Base-by-base conservation (phyloP, 306 rosid species). In the Acacia melanoxylon region DNA sequence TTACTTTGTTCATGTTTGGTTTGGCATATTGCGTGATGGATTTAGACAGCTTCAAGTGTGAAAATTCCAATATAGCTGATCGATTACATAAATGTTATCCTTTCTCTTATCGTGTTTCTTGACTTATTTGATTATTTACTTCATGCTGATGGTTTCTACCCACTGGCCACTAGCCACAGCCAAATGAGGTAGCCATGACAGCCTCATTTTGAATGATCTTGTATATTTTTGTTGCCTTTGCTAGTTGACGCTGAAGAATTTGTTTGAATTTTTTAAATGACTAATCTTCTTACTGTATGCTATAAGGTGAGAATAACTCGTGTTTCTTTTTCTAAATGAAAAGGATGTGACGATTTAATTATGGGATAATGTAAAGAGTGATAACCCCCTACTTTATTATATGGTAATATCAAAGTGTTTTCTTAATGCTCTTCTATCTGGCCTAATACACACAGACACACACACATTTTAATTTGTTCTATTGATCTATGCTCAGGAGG, bases 401-500 rank as follows among this genome's bases (percentile, higher is more conserved):
- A 65, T 72, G 74, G 54, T 31, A 62, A 25, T 56, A 29, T 29
- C 37, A 25, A 27, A 10, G 29, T 78, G 73, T 80, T 22, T 51
- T 24, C 12, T 9, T 42, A 61, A 17, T 74, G 67, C 37, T 78
- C 35, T 65, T 25, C 3, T 70, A 22, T 62, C 25, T 73, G 61
- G 41, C 25, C 77, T 82, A 17, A 72, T 74, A 14, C 78, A 15
- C 16, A 33, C 35, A 31, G 3, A 31, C 37, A 35, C 40, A 35
- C 41, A 6, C 41, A 37, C 41, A 37, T 37, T 59, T 10, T 61
- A 11, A 10, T 22, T 25, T 42, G 11, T 42, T 45, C 48, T 73
- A 24, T 61, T 83, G 86, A 76, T 84, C 44, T 29, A 77, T 85
- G 59, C 88, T 62, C 83, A 95, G 98, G 94, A 93, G 84, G 86